Percentiles rank a stretch among this genome's conserved stretches.
phyloP scores from a whole-genome alignment of 495 filamentous ascomycete species.

The Aspergillus leporis region DNA sequence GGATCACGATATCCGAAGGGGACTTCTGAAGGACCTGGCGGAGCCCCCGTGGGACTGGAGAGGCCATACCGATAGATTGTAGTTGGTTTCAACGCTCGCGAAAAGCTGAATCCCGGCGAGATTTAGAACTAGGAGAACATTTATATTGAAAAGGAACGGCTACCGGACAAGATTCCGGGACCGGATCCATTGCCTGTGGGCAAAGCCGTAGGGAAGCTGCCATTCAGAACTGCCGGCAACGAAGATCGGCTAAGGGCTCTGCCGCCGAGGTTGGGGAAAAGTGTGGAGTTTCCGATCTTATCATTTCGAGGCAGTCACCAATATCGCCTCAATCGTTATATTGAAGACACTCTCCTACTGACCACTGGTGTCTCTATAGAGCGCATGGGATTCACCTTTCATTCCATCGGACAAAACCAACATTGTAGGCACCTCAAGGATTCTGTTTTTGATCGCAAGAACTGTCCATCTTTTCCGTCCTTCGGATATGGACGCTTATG shows the following conservation, averaged over 20 bases:
- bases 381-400: too few relatives aligned
- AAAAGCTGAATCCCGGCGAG: neutral
- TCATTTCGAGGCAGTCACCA: neutral
- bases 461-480: neutral
- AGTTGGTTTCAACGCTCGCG: neutral
- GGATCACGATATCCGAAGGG: slow-evolving; percentile 82
- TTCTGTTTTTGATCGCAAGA: neutral
- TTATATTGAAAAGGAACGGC: slow-evolving; percentile 4
- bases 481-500: slow-evolving; percentile 29
- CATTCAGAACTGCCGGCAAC: slow-evolving; percentile 36
- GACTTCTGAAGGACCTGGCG: slow-evolving; percentile 77
- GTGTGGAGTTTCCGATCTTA: slow-evolving; percentile 20
- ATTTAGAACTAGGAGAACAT: neutral
- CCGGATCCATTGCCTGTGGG: slow-evolving; percentile 27
- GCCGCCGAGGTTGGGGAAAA: slow-evolving; percentile 23
- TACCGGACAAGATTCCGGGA: slow-evolving; percentile 37
- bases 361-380: too few relatives aligned
- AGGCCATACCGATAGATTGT: slow-evolving; percentile 43
- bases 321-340: neutral
- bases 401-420: too few relatives aligned
- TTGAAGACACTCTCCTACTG: too few relatives aligned
- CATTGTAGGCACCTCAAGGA: too few relatives aligned
- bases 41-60: slow-evolving; percentile 63
- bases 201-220: slow-evolving; percentile 26
- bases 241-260: slow-evolving; percentile 49